phyloP scores from a whole-genome alignment of 805 yeast genomes.

The Wickerhamiella slavikovae region DNA sequence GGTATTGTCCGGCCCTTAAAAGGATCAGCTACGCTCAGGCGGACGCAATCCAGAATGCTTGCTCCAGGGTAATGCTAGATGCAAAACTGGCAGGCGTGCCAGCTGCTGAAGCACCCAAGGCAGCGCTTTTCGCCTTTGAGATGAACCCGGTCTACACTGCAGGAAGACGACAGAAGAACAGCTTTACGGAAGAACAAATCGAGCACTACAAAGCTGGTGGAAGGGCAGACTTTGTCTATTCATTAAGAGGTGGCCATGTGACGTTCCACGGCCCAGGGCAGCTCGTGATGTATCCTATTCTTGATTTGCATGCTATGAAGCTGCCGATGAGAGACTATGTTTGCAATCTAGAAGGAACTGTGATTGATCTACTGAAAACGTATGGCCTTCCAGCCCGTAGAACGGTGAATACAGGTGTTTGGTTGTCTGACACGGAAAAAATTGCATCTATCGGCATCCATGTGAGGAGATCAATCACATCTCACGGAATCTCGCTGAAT shows the following conservation, averaged over 20 bases:
- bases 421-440: slow-evolving; percentile 42
- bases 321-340: slow-evolving; percentile 48
- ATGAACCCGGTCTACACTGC: slow-evolving; percentile 78
- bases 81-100: slow-evolving; percentile 2
- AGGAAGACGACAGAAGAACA: slow-evolving; percentile 59
- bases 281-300: slow-evolving; percentile 59
- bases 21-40: slow-evolving; percentile 2
- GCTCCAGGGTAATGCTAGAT: slow-evolving; percentile 3
- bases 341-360: slow-evolving; percentile 35
- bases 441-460: slow-evolving; percentile 83
- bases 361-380: slow-evolving; percentile 26
- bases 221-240: slow-evolving; percentile 43
- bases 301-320: slow-evolving; percentile 44
- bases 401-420: slow-evolving; percentile 72
- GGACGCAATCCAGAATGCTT: slow-evolving; percentile 2
- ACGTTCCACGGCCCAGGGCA: slow-evolving; percentile 98
- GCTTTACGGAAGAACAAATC: slow-evolving; percentile 19
- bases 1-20: slow-evolving; percentile 1
- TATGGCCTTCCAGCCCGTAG: slow-evolving; percentile 27
- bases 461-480: slow-evolving; percentile 61
- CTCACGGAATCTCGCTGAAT: slow-evolving; percentile 80
- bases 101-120: slow-evolving; percentile 1
- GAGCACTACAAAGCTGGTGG: slow-evolving; percentile 10
- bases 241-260: slow-evolving; percentile 84
- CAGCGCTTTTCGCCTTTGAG: slow-evolving; percentile 41